These are phyloP conservation scores for Malassezia equina DNA, from an alignment of 1,284 basidiomycete species.

Conservation along the genomic window DNA sequence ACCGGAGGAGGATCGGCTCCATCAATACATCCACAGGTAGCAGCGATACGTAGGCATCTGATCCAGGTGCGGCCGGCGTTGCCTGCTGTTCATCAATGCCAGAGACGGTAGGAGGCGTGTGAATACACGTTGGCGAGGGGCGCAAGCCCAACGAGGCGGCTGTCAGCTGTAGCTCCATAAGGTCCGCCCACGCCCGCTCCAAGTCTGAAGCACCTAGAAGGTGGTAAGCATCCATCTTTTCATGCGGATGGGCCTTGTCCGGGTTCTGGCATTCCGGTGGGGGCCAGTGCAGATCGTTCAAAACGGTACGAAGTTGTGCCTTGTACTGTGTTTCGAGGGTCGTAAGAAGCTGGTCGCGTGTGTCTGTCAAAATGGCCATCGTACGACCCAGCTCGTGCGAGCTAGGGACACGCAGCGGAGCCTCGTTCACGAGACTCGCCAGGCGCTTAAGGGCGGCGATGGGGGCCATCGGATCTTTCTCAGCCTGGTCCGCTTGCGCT, in stretches of 20 bases:
- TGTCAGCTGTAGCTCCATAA: constrained; percentile 30
- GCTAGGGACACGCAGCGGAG: background rate
- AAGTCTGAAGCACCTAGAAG: background rate
- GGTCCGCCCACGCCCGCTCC: constrained; percentile 24
- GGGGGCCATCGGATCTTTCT: background rate
- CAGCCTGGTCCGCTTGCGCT: background rate
- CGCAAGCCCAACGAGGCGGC: constrained; percentile 25
- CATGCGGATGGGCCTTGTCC: background rate
- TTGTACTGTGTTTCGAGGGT: background rate
- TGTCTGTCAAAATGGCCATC: background rate
- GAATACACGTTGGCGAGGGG: constrained; percentile 9
- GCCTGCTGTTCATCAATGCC: background rate
- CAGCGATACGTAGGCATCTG: constrained; percentile 34
- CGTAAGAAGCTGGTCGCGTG: constrained; percentile 3
- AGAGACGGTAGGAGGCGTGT: constrained; percentile 2
- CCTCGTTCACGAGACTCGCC: background rate
- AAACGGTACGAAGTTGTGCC: background rate
- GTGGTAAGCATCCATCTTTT: background rate
- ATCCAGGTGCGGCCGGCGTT: constrained; percentile 18
- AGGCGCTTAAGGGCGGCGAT: constrained; percentile 6
- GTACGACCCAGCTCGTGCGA: background rate
- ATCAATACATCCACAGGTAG: constrained; percentile 64
- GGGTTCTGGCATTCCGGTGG: constrained; percentile 12
- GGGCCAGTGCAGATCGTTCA: constrained; percentile 6
- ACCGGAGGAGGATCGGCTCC: constrained; percentile 71